phyloP scores from a whole-genome alignment of 768 basidiomycete species.

The Auricularia sp. region DNA sequence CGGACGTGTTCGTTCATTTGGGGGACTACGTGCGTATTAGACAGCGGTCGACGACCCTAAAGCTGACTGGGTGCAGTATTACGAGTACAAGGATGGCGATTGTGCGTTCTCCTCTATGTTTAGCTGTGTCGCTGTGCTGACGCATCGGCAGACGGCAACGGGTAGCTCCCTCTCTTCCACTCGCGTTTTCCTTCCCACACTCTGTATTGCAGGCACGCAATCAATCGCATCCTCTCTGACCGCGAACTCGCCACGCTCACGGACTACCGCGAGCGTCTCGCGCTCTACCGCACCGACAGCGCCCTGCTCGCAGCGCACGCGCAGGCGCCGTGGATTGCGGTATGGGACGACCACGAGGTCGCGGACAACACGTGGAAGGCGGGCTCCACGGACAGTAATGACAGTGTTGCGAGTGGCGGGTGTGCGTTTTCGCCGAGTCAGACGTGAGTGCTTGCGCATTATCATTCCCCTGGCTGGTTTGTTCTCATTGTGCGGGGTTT shows the following conservation, averaged over 20 bases:
- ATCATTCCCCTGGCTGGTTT: background rate
- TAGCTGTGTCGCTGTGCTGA: background rate
- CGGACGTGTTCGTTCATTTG: background rate
- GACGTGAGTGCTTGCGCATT: background rate
- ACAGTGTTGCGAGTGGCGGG: slow-evolving; percentile 31
- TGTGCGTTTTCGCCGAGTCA: slow-evolving; percentile 35
- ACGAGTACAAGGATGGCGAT: background rate
- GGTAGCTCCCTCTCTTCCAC: too few species aligned
- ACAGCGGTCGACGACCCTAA: background rate
- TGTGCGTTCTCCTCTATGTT: background rate
- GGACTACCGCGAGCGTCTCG: slow-evolving; percentile 45
- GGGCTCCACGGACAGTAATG: slow-evolving; percentile 46
- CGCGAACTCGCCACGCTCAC: slow-evolving; percentile 46
- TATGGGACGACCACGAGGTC: slow-evolving; percentile 39
- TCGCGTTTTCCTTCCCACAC: too few species aligned
- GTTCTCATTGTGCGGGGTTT: too few species aligned
- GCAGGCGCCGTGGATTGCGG: slow-evolving; percentile 44
- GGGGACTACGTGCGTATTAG: background rate
- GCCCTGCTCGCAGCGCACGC: slow-evolving; percentile 40
- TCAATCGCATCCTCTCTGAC: slow-evolving; percentile 41
- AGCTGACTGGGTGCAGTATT: background rate
- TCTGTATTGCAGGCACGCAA: slow-evolving; percentile 25
- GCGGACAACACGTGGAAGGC: slow-evolving; percentile 51
- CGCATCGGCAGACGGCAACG: background rate
- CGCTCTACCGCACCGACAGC: slow-evolving; percentile 44